Evolutionary conservation across 2,329 filamentous ascomycete genomes (phyloP).

Genomic region (Phaeosphaeriaceae sp.): DNA sequence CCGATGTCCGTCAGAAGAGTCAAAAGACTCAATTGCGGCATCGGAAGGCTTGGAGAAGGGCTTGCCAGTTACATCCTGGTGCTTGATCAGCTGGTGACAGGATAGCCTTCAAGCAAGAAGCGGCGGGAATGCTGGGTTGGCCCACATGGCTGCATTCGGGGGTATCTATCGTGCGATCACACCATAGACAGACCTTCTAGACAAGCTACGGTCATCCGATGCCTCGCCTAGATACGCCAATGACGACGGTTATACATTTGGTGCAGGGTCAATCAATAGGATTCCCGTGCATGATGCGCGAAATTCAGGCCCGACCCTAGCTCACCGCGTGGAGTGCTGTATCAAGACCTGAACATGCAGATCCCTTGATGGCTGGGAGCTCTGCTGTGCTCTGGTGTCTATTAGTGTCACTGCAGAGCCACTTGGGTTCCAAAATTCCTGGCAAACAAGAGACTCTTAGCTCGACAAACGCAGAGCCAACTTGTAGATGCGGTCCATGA

Average conservation of each 20-base stretch:
- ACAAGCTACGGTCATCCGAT: not conserved
- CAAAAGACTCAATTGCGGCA: not conserved
- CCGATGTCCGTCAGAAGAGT: not conserved
- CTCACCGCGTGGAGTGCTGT: not conserved
- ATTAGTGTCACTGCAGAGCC: not conserved
- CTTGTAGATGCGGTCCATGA: not conserved
- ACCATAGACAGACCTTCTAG: not conserved
- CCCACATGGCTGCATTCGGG: not conserved
- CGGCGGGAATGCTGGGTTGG: not conserved
- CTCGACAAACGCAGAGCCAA: not conserved
- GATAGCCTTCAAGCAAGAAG: not conserved
- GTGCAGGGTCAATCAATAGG: not conserved
- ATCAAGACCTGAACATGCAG: not conserved
- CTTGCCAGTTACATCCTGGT: not conserved
- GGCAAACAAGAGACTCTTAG: not conserved
- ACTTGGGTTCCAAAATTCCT: not conserved
- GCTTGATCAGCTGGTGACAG: not conserved
- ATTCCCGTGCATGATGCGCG: not conserved
- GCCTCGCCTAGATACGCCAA: not conserved
- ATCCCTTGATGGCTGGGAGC: not conserved
- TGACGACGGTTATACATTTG: not conserved
- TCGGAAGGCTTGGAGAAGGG: not conserved
- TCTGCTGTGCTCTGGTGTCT: not conserved
- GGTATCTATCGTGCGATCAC: not conserved
- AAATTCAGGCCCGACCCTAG: not conserved